Evolutionary conservation across 305 asterid species (phyloP).

Genomic region (Fraxinus greggii): DNA sequence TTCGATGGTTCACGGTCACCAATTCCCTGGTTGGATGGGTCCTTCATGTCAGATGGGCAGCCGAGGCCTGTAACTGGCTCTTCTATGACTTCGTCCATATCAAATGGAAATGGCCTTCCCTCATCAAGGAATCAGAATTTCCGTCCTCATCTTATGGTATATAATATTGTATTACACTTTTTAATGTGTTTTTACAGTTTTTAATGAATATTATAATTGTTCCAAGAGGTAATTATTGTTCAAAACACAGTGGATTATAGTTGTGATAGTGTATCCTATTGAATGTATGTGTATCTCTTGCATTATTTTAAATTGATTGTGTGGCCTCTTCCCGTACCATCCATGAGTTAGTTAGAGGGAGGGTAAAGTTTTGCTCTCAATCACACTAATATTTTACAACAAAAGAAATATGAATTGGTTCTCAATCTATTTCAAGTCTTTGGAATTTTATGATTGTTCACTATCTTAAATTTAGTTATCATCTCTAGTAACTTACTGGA

Average conservation of each 20-base stretch:
- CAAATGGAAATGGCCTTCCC: constrained; percentile 40
- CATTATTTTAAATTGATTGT: neutral
- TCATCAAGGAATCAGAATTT: constrained; percentile 43
- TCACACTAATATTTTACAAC: neutral
- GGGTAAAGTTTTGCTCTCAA: neutral
- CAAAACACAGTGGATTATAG: neutral
- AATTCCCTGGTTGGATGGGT: constrained; percentile 49
- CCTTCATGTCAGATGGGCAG: constrained; percentile 47
- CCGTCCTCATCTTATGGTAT: constrained; percentile 50
- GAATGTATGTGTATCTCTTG: neutral
- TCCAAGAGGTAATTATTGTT: neutral
- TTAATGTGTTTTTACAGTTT: neutral
- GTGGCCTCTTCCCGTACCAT: neutral
- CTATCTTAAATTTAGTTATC: neutral
- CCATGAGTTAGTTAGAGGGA: neutral
- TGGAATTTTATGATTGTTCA: neutral
- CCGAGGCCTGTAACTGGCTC: constrained; percentile 36
- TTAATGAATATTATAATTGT: neutral
- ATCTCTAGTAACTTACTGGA: neutral
- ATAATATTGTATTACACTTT: neutral
- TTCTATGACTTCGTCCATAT: constrained; percentile 33
- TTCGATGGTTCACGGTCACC: constrained; percentile 60
- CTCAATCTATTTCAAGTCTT: neutral
- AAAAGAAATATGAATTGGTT: neutral
- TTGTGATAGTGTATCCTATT: neutral